phyloP scores from a whole-genome alignment of 495 filamentous ascomycete species.

The Penicillium canescens region DNA sequence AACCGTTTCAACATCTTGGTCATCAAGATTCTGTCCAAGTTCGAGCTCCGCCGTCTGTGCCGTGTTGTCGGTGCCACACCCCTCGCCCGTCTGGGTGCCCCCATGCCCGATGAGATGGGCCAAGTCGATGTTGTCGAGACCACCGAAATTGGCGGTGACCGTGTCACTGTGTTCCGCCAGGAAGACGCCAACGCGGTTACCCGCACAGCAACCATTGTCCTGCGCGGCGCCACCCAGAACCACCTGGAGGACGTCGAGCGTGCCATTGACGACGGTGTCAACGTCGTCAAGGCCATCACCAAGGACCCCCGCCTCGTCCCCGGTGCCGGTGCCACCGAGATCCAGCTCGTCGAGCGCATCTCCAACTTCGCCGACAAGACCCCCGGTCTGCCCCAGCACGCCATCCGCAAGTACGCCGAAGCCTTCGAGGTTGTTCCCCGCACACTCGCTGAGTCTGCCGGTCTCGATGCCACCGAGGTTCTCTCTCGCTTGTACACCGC shows the following conservation, averaged over 20 bases:
- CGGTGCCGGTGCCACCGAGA: slow-evolving; percentile 93
- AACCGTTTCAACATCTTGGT: slow-evolving; percentile 94
- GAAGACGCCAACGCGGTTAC: slow-evolving; percentile 89
- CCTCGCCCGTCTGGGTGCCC: slow-evolving; percentile 90
- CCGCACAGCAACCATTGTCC: slow-evolving; percentile 89
- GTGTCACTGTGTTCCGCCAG: slow-evolving; percentile 97
- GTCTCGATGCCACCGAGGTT: slow-evolving; percentile 93
- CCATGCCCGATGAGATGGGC: slow-evolving; percentile 99
- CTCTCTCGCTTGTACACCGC: slow-evolving; percentile 89
- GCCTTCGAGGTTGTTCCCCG: slow-evolving; percentile 96
- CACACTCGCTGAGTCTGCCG: slow-evolving; percentile 90
- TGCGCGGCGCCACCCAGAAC: slow-evolving; percentile 96
- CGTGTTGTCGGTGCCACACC: slow-evolving; percentile 96
- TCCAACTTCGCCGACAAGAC: slow-evolving; percentile 86
- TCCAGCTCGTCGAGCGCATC: slow-evolving; percentile 92
- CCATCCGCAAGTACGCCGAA: slow-evolving; percentile 95
- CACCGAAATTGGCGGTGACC: slow-evolving; percentile 96
- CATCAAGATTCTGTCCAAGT: slow-evolving; percentile 98
- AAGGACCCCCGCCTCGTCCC: slow-evolving; percentile 88
- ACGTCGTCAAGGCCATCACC: slow-evolving; percentile 97
- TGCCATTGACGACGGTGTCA: slow-evolving; percentile 97
- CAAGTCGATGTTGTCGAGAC: slow-evolving; percentile 94
- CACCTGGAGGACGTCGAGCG: slow-evolving; percentile 97
- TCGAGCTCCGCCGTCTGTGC: slow-evolving; percentile 90
- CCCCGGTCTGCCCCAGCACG: slow-evolving; percentile 87